Conservation (phyloP, 345 rosid species). For the Heritiera fomes region DNA sequence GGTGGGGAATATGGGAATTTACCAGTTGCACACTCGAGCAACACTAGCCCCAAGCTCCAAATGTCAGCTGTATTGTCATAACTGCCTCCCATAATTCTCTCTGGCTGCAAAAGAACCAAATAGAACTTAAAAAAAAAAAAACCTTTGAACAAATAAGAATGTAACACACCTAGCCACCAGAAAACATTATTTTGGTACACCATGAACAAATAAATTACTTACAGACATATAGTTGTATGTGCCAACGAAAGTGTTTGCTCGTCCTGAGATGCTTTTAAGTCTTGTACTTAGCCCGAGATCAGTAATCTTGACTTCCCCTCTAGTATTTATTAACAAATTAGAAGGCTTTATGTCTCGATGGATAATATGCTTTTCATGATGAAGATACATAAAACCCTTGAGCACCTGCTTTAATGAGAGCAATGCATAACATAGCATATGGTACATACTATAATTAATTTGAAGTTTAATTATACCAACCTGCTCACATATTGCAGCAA, state of each 20-base stretch:
- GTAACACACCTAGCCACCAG: neutral
- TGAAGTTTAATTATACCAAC: slow-evolving; percentile 31
- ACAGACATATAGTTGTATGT: slow-evolving; percentile 88
- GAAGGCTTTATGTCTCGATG: slow-evolving; percentile 82
- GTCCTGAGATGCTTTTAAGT: slow-evolving; percentile 59
- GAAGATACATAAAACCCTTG: slow-evolving; percentile 71
- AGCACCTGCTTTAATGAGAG: slow-evolving; percentile 54
- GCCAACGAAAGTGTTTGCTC: slow-evolving; percentile 77
- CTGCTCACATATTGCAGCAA: slow-evolving; percentile 83
- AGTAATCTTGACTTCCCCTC: too few relatives aligned
- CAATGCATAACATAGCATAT: neutral
- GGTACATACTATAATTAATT: neutral
- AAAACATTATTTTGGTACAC: neutral
- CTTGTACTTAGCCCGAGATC: slow-evolving; percentile 76
- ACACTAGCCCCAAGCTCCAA: slow-evolving; percentile 92
- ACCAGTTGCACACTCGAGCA: slow-evolving; percentile 89
- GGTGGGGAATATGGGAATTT: slow-evolving; percentile 75
- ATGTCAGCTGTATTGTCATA: slow-evolving; percentile 81
- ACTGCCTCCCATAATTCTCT: slow-evolving; percentile 66
- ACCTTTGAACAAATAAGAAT: neutral
- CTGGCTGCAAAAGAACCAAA: slow-evolving; percentile 56
- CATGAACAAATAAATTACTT: slow-evolving; percentile 37
- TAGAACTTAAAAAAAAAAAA: slow-evolving; percentile 17
- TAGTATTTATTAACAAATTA: slow-evolving; percentile 70
- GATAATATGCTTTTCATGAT: slow-evolving; percentile 66